Conservation (phyloP, 139 green algal species). For the Picocystis salinarum region DNA sequence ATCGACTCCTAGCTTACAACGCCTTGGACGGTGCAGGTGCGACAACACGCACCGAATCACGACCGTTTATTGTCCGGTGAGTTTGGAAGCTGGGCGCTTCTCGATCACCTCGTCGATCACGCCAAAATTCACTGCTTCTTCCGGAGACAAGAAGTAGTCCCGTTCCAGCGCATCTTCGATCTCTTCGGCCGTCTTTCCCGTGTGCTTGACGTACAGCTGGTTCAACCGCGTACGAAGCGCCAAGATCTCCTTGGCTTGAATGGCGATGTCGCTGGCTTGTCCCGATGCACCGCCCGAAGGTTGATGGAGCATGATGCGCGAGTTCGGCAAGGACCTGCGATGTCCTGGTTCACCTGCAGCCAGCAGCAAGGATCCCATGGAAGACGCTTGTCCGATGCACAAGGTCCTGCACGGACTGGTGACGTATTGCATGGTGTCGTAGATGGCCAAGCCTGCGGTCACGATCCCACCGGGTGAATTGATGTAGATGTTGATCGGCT, state of each 20-base stretch:
- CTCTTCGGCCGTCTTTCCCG: no score
- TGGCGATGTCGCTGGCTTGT: slow-evolving; percentile 81
- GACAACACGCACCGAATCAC: no score
- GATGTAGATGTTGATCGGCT: slow-evolving; percentile 90
- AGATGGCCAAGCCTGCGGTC: slow-evolving; percentile 84
- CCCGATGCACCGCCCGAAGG: slow-evolving; percentile 45
- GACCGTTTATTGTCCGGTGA: no score
- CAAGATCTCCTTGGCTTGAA: slow-evolving; percentile 79
- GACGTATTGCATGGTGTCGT: slow-evolving; percentile 98
- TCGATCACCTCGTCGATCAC: slow-evolving; percentile 69
- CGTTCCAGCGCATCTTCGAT: no score
- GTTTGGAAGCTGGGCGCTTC: no score
- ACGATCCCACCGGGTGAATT: slow-evolving; percentile 82
- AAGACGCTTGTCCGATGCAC: slow-evolving; percentile 77
- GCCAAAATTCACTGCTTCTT: slow-evolving; percentile 57
- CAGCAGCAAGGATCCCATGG: slow-evolving; percentile 84
- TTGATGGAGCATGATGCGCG: slow-evolving; percentile 93
- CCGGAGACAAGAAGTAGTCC: no score
- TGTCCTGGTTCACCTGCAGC: slow-evolving; percentile 51
- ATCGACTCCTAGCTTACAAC: no score
- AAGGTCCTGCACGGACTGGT: slow-evolving; percentile 68
- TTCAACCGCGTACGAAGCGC: slow-evolving; percentile 49
- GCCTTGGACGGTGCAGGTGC: no score
- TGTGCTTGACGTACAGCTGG: slow-evolving; percentile 68
- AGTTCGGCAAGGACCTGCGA: slow-evolving; percentile 60